Evolutionary conservation across 1,284 basidiomycete species (phyloP).

Genomic region (Singerocomus inundabilis): DNA sequence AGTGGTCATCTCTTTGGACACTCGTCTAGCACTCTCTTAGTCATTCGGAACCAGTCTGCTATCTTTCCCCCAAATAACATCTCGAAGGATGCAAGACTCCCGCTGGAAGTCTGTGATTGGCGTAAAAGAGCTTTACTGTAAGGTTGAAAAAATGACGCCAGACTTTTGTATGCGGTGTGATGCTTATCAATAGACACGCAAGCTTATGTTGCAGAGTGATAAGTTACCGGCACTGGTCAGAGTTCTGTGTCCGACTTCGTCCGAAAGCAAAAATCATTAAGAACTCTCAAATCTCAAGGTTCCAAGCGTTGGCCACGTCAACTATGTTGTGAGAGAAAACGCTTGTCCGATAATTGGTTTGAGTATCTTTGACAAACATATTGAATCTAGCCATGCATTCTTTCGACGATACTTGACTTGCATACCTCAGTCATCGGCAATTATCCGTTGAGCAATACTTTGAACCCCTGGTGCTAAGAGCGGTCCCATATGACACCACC

Average conservation of each 20-base stretch:
- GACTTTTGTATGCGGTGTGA: conserved; percentile 48
- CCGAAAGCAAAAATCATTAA: conserved; percentile 39
- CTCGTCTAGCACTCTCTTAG: conserved; percentile 48
- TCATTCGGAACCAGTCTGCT: conserved; percentile 38
- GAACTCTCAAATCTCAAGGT: conserved; percentile 45
- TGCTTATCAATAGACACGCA: conserved; percentile 56
- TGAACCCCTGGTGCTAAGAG: background rate
- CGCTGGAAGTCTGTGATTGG: conserved; percentile 41
- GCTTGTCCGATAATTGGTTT: conserved; percentile 39
- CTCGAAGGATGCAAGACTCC: conserved; percentile 48
- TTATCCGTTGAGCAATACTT: background rate
- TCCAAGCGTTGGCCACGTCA: conserved; percentile 45
- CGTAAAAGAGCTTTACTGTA: conserved; percentile 46
- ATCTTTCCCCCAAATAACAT: conserved; percentile 40
- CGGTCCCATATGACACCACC: background rate
- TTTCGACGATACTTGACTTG: conserved; percentile 38
- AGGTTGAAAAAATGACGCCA: conserved; percentile 50
- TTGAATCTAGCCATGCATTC: conserved; percentile 49
- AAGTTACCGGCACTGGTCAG: conserved; percentile 25
- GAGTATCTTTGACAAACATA: conserved; percentile 50
- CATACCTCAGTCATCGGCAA: no score
- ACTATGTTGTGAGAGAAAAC: conserved; percentile 46
- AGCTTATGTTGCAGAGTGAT: conserved; percentile 38
- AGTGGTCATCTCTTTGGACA: conserved; percentile 40
- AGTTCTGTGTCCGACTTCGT: conserved; percentile 34